Evolutionary conservation across 495 filamentous ascomycete genomes (phyloP), one percentile per base, ranked within the genome.

Genomic region (Venustampulla echinocandica): DNA sequence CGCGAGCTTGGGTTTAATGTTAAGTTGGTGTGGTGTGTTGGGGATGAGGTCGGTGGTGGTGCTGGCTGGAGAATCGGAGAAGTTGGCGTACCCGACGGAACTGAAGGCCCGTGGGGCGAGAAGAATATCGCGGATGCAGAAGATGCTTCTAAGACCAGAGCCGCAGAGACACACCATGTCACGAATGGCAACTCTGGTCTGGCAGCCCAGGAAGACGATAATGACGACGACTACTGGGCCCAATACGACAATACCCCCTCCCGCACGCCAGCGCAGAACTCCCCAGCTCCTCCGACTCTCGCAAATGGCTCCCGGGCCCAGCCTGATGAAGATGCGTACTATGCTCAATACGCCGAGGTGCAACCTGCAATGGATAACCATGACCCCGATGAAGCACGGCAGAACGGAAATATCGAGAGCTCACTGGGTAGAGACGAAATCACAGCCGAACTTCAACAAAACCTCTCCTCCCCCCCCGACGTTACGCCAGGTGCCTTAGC

Each of bases 151-250:
- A 61, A 57, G 34, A 28, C 48, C 14, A 35, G 56, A 13, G 6
- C 4, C n/a, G 6, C n/a, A 9, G 7, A 23, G 7, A 20, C 37
- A 6, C n/a, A 50, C 18, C 32, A 35, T 42, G 11, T 38, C 28
- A 49, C 43, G 10, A 50, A 42, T 41, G 44, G 38, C 28, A 42
- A 32, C 27, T 21, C 27, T 28, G 44, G 17, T 49, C 69, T 38
- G 47, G 59, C 10, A 46, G 45, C 10, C 46, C 41, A 69, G 1
- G 73, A 74, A 0, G 82, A 84, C 0, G 82, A 86, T 14, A 87
- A 93, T 22, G 89, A 95, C 48, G 89, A 89, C 50, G 85, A 80
- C 54, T 98, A 97, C 64, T 98, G 92, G 92, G 87, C 81, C 22
- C 81, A 82, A 50, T 98, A 98, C 61, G 92, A 96, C 68, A 77